Base-by-base conservation (phyloP, 2,329 filamentous ascomycete species). In the Cercospora janseana region DNA sequence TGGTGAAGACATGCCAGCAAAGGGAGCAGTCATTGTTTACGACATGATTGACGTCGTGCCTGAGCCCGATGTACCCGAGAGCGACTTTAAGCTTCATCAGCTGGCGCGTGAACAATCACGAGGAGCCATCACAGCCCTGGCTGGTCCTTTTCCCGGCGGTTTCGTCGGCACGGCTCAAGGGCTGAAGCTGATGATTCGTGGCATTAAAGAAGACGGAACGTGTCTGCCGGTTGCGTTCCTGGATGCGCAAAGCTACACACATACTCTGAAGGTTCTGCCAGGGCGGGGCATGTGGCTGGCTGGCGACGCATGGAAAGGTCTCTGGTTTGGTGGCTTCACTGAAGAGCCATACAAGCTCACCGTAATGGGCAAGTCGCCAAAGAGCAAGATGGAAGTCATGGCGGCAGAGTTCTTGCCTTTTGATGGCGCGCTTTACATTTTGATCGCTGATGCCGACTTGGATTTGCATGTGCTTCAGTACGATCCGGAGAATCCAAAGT, bases 291-390 rank as follows among this genome's bases (percentile, higher is more conserved):
- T 98, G 66, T 90, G 88, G 63, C 77, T 95, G 8, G 83, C 96
- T 72, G 87, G 88, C 0, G 93, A 98, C 71, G 88, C 87, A 0
- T 83, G 93, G 66, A 95, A 95, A 72, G 93, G 93, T 0, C 77
- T 97, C 2, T 97, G 93, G 90, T 94, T 98, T 60, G 87, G 88
- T 0, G 93, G 93, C 0, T 98, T 96, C 66, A 93, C 88, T 72
- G 92, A 98, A 71, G 93, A 97, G 64, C 93, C 93, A 1, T 98
- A 97, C 68, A 91, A 87, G 60, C 90, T 98, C 82, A 86, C 90
- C 55, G 79, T 96, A 3, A 90, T 97, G 59, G 90, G 91, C 32
- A 96, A 96, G 71, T 88, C 86, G 61, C 55, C 55, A 4, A 79
- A 85, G 29, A 85, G 87, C 15, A 81, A 81, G 34, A 75, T 96